Conservation (phyloP, 345 rosid species). For the Atalantia buxifolia region DNA sequence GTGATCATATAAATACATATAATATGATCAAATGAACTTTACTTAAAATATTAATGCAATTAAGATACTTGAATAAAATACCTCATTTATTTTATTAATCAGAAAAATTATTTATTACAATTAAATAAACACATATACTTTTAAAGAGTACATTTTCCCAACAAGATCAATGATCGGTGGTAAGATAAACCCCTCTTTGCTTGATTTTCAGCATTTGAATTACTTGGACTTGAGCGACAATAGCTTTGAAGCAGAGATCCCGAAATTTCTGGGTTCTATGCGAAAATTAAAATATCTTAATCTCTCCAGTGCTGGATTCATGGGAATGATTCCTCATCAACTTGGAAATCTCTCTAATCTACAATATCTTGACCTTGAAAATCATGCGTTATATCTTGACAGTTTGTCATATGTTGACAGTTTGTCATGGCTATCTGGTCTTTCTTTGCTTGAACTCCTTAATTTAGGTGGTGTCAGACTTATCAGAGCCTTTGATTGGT, state of each 20-base stretch:
- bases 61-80: too few species aligned
- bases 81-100: too few species aligned
- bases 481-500: not conserved
- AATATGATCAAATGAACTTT: too few species aligned
- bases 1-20: too few species aligned
- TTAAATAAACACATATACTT: too few species aligned
- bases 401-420: too few species aligned
- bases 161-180: not conserved
- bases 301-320: not conserved
- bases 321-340: not conserved
- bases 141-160: too few species aligned
- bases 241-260: not conserved
- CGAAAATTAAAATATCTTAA: not conserved
- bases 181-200: not conserved
- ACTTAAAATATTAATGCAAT: too few species aligned
- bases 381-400: too few species aligned
- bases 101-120: too few species aligned
- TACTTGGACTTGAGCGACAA: not conserved
- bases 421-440: not conserved
- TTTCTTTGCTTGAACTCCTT: not conserved
- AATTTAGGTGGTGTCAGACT: not conserved
- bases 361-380: not conserved
- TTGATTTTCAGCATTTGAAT: not conserved
- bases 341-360: not conserved
- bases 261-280: not conserved